Percentiles rank a stretch among this genome's conserved stretches.
Conservation (phyloP, 1,284 basidiomycete species). For the Naganishia albida region DNA sequence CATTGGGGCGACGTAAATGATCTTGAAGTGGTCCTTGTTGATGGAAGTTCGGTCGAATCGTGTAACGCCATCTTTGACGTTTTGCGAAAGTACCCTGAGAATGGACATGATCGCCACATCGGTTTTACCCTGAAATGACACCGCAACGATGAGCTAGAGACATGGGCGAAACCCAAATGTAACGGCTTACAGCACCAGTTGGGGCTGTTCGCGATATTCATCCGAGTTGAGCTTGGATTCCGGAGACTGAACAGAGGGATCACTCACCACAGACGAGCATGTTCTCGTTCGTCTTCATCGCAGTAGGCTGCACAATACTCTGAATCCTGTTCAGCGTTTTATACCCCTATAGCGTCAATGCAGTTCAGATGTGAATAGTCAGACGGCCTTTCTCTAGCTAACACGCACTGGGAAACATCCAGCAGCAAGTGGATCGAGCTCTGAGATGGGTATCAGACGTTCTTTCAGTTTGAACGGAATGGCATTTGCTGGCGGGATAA, state of each 20-base stretch:
- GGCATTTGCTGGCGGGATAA: slow-evolving; percentile 78
- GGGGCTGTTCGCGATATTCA: slow-evolving; percentile 63
- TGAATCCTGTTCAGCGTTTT: slow-evolving; percentile 88
- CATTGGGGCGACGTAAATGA: slow-evolving; percentile 99
- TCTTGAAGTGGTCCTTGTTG: slow-evolving; percentile 78
- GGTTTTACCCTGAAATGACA: slow-evolving; percentile 80
- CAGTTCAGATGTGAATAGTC: background rate
- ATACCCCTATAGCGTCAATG: slow-evolving; percentile 65
- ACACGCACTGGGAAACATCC: slow-evolving; percentile 81
- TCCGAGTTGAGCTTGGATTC: background rate
- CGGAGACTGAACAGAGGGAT: too few species aligned
- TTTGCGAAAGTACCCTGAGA: slow-evolving; percentile 79
- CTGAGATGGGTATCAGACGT: slow-evolving; percentile 69
- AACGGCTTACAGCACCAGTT: slow-evolving; percentile 78
- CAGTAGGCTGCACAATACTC: slow-evolving; percentile 90
- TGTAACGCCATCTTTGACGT: slow-evolving; percentile 57
- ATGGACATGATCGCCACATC: slow-evolving; percentile 96
- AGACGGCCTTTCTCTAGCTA: background rate
- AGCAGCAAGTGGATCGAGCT: slow-evolving; percentile 75
- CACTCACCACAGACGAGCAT: slow-evolving; percentile 86
- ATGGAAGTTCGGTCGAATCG: slow-evolving; percentile 61
- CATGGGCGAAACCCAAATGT: background rate
- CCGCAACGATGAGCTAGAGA: background rate
- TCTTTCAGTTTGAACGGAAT: slow-evolving; percentile 76
- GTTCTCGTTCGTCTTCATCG: slow-evolving; percentile 93